These are phyloP conservation scores for Emydomyces testavorans DNA, from an alignment of 2,329 filamentous ascomycete genomes.

Conservation along the genomic window DNA sequence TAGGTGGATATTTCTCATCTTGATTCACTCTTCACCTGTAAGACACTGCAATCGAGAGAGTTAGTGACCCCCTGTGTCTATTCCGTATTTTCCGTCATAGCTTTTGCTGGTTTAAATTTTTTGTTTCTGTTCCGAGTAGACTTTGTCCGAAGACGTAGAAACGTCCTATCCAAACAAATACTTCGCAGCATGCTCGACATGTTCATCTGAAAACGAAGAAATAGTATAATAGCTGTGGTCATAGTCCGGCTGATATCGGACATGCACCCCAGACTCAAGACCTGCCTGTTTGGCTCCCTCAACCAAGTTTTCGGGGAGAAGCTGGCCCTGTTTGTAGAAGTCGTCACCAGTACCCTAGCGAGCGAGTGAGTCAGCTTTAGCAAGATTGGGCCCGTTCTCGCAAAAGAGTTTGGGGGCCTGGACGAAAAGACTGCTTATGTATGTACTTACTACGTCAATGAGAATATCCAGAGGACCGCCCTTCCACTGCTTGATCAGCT, in stretches of 20 bases:
- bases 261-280: slow-evolving; percentile 54
- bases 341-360: slow-evolving; percentile 78
- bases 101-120: slow-evolving; percentile 6
- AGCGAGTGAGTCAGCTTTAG: too few relatives aligned
- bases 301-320: slow-evolving; percentile 86
- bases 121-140: slow-evolving; percentile 5
- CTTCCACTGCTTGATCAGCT: slow-evolving; percentile 68
- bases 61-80: neutral
- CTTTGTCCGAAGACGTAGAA: neutral
- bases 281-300: slow-evolving; percentile 66
- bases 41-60: too few relatives aligned
- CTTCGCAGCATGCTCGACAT: slow-evolving; percentile 85
- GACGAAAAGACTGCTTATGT: neutral
- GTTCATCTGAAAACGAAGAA: slow-evolving; percentile 77
- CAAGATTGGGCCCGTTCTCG: too few relatives aligned
- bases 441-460: slow-evolving; percentile 65
- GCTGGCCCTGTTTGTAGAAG: slow-evolving; percentile 89
- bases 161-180: slow-evolving; percentile 50
- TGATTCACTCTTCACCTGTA: too few relatives aligned
- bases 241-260: slow-evolving; percentile 82
- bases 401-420: too few relatives aligned
- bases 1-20: too few relatives aligned
- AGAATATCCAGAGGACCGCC: slow-evolving; percentile 59
- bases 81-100: neutral
- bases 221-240: slow-evolving; percentile 99